These are phyloP conservation scores for Kodamaea arcana DNA, from an alignment of 1,139 yeast genomes.

Conservation along the genomic window DNA sequence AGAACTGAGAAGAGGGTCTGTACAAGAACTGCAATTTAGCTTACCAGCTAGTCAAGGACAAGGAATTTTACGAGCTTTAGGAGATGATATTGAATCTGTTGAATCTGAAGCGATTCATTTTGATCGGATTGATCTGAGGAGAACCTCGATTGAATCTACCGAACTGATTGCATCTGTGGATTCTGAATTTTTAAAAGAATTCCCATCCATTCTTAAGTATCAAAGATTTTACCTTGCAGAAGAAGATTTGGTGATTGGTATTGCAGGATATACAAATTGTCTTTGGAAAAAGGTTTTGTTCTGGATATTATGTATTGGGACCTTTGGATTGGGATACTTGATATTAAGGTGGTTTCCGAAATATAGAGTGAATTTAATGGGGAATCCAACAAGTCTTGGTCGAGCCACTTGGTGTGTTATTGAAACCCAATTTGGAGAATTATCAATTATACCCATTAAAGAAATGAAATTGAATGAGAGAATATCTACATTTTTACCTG, in stretches of 20 bases:
- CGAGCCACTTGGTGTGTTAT: conserved; percentile 89
- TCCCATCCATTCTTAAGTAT: conserved; percentile 43
- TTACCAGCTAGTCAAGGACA: not conserved
- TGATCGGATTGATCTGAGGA: conserved; percentile 13
- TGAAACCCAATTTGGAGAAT: conserved; percentile 90
- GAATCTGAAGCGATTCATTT: conserved; percentile 13
- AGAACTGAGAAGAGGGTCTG: not conserved
- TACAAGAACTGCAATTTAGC: not conserved
- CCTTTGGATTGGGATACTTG: conserved; percentile 72
- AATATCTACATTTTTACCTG: conserved; percentile 60
- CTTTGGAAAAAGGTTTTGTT: conserved; percentile 45
- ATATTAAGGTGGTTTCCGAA: conserved; percentile 83
- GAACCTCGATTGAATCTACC: conserved; percentile 23
- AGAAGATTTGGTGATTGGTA: conserved; percentile 89
- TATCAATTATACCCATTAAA: conserved; percentile 54
- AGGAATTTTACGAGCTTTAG: not conserved
- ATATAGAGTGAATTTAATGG: conserved; percentile 64
- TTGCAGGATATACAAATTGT: conserved; percentile 78
- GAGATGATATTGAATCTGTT: conserved; percentile 10
- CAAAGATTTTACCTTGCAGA: conserved; percentile 93
- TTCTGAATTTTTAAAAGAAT: conserved; percentile 37
- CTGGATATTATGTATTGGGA: conserved; percentile 49
- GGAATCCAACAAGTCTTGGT: conserved; percentile 65
- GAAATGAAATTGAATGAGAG: conserved; percentile 65
- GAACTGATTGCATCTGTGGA: conserved; percentile 16